Evolutionary conservation across 2,329 filamentous ascomycete species (phyloP).

Genomic region (Berkeleyomyces basicola): DNA sequence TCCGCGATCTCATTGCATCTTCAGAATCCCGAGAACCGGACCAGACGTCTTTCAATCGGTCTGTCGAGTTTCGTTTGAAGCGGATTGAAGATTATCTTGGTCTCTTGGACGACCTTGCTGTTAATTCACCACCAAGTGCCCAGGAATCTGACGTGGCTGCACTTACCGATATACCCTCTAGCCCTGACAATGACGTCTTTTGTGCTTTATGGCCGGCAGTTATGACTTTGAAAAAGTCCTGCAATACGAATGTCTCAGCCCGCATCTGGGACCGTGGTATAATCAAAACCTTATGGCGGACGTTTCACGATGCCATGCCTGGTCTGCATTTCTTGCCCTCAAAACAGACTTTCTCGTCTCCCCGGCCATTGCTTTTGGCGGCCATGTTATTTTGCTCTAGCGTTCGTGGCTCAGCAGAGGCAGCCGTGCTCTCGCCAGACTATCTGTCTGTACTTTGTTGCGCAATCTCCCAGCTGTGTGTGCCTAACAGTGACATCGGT

Average conservation of each 20-base stretch:
- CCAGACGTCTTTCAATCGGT: slow-evolving; percentile 13
- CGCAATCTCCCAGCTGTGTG: slow-evolving; percentile 25
- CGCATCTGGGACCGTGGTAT: slow-evolving; percentile 21
- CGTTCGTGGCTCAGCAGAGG: slow-evolving; percentile 20
- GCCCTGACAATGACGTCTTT: slow-evolving; percentile 12
- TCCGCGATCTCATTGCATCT: slow-evolving; percentile 11
- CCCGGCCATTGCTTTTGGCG: slow-evolving; percentile 26
- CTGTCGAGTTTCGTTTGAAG: slow-evolving; percentile 15
- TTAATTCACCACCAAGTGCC: slow-evolving; percentile 12
- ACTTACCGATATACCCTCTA: not conserved
- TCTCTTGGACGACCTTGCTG: slow-evolving; percentile 14
- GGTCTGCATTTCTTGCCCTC: slow-evolving; percentile 28
- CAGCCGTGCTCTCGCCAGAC: slow-evolving; percentile 22
- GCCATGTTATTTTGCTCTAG: slow-evolving; percentile 28
- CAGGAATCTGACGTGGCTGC: not conserved
- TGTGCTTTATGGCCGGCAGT: slow-evolving; percentile 20
- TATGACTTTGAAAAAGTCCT: slow-evolving; percentile 18
- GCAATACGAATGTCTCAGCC: slow-evolving; percentile 16
- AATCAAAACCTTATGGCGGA: slow-evolving; percentile 23
- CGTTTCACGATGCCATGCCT: slow-evolving; percentile 28
- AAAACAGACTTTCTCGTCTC: slow-evolving; percentile 26
- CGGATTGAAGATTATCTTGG: slow-evolving; percentile 19
- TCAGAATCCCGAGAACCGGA: slow-evolving; percentile 13
- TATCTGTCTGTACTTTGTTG: slow-evolving; percentile 25
- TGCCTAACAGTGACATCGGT: slow-evolving; percentile 21